Percentiles rank a stretch among this genome's conserved stretches.
Evolutionary conservation across 1,284 basidiomycete species (phyloP).

Genomic region (Sanguinoderma infundibulare): DNA sequence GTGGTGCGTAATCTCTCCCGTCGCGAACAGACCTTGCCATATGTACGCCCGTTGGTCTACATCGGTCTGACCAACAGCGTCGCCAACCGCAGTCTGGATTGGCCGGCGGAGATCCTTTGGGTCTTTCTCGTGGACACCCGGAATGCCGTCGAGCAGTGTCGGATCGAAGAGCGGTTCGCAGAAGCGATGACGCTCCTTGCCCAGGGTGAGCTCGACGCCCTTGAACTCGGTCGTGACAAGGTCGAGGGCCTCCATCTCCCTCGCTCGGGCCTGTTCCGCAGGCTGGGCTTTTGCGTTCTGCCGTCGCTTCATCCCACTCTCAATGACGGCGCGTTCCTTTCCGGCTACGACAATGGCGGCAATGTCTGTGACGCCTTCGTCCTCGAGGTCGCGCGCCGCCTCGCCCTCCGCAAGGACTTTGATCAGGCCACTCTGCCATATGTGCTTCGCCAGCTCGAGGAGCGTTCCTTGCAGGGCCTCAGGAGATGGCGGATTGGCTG

Average conservation of each 20-base stretch:
- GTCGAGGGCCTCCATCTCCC: constrained; percentile 83
- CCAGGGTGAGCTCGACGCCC: constrained; percentile 75
- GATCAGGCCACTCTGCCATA: constrained; percentile 66
- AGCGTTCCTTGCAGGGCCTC: constrained; percentile 54
- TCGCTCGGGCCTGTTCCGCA: constrained; percentile 78
- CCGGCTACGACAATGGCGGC: constrained; percentile 83
- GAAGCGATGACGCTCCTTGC: constrained; percentile 88
- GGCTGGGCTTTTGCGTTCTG: constrained; percentile 76
- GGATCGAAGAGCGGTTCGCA: constrained; percentile 91
- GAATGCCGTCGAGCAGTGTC: constrained; percentile 46
- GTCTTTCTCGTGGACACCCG: constrained; percentile 24
- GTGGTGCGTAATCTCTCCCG: constrained; percentile 77
- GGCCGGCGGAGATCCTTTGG: constrained; percentile 41
- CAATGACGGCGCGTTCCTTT: constrained; percentile 82
- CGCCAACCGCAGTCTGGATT: constrained; percentile 67
- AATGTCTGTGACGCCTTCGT: constrained; percentile 87
- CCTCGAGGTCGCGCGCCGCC: constrained; percentile 54
- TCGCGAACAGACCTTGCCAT: constrained; percentile 84
- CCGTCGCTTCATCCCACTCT: constrained; percentile 79
- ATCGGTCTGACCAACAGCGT: constrained; percentile 61
- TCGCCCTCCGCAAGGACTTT: constrained; percentile 77
- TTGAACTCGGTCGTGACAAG: constrained; percentile 76
- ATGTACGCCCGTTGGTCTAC: constrained; percentile 72
- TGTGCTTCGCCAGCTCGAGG: constrained; percentile 59
- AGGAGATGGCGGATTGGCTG: constrained; percentile 46